Evolutionary conservation across 257 asterid species (phyloP).

Genomic region (Ballota nigra): DNA sequence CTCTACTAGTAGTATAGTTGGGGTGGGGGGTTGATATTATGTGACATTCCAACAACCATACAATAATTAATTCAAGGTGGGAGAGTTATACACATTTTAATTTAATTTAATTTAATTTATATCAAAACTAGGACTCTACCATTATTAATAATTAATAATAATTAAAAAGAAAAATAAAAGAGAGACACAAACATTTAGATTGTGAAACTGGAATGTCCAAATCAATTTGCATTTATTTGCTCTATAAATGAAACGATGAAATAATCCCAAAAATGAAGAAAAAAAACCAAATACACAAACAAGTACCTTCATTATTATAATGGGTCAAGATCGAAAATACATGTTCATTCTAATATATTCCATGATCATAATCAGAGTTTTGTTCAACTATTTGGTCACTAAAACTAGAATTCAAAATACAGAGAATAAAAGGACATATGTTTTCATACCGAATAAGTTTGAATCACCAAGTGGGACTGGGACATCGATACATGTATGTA

Average conservation of each 20-base stretch:
- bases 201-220: too few species aligned
- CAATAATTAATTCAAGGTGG: background rate
- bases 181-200: too few species aligned
- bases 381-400: background rate
- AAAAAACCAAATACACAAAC: background rate
- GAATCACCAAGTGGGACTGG: background rate
- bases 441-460: background rate
- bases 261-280: background rate
- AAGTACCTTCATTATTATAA: too few species aligned
- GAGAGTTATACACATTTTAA: background rate
- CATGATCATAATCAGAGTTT: background rate
- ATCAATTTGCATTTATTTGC: background rate
- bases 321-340: too few species aligned
- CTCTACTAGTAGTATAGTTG: background rate
- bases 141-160: too few species aligned
- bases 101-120: background rate
- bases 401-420: background rate
- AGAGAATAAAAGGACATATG: background rate
- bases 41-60: conserved; percentile 15
- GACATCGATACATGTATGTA: conserved; percentile 12
- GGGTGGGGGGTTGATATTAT: background rate
- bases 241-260: background rate
- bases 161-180: too few species aligned
- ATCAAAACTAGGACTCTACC: background rate
- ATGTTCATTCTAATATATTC: background rate